Evolutionary conservation across 2,329 filamentous ascomycete species (phyloP), one percentile per base, ranked within the genome.

Genomic region (Paecilomyces sp.): DNA sequence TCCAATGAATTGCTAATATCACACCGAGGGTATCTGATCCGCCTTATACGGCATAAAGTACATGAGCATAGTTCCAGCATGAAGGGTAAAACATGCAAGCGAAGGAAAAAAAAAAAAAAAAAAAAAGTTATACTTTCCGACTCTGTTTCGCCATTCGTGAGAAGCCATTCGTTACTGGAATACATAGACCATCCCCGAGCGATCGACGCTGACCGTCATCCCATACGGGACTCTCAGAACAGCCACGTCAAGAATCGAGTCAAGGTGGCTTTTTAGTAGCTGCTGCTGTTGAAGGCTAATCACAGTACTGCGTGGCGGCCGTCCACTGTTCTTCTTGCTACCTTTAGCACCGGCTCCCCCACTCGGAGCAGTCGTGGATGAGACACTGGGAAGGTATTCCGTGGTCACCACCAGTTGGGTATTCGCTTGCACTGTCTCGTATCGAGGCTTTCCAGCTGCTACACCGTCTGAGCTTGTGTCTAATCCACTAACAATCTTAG

Each of bases 161-260:
- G 2, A 30, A 22, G 1, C 22, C 22, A 9, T 15, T 22, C 8
- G 34, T 51, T 58, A 87, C 71, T 85, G 83, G 72, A 86, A 96
- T 57, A 97, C 87, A 80, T 94, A 96, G 54, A 97, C 86, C 72
- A 93, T 88, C 0, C 94, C 94, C 47, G 88, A 90, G 67, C 93
- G 82, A 79, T 99, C 94, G 58, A 89, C 92, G 65, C 90, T 95
- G 56, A 97, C 82, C 34, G 92, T 89, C 91, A 97, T 97, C 3
- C 89, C 89, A 74, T 96, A 97, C 25, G 94, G 94, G 64, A 85
- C 82, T 78, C 97, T 91, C 66, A 99, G 75, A 69, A 97, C 78
- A n/a, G 89, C 89, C 65, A 97, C 87, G 76, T 97, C 93, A 69
- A 90, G 84, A 61, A 99, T 87, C 3, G 87, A 87, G 76, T 99